Evolutionary conservation across 2,329 filamentous ascomycete species (phyloP).

Genomic region (Chaetomium olivaceum): DNA sequence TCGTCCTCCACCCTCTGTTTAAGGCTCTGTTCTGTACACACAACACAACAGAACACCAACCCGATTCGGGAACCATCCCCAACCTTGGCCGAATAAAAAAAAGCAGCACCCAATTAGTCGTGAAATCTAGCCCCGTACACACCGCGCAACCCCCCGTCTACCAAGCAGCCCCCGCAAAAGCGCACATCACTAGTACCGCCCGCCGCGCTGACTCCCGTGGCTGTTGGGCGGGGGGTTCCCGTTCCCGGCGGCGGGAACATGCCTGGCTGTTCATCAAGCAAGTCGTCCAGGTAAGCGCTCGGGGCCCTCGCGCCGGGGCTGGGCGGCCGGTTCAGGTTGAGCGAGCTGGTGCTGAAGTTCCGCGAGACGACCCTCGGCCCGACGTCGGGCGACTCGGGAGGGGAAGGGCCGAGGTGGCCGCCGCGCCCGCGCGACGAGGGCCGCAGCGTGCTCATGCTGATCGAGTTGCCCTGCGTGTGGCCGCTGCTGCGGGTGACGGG

Average conservation of each 20-base stretch:
- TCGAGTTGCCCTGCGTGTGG: slow-evolving; percentile 50
- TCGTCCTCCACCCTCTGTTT: not conserved
- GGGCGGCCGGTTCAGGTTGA: slow-evolving; percentile 65
- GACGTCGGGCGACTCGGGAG: slow-evolving; percentile 65
- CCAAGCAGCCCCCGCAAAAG: not conserved
- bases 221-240: slow-evolving; percentile 9
- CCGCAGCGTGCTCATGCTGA: slow-evolving; percentile 62
- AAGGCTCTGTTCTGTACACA: not conserved
- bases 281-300: slow-evolving; percentile 85
- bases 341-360: slow-evolving; percentile 62
- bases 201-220: slow-evolving; percentile 19
- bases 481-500: slow-evolving; percentile 39
- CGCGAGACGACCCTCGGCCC: slow-evolving; percentile 44
- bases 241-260: slow-evolving; percentile 43
- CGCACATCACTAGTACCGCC: slow-evolving; percentile 18
- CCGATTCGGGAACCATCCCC: not conserved
- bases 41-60: not conserved
- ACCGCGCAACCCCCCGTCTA: not conserved
- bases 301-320: slow-evolving; percentile 67
- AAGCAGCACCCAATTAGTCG: slow-evolving; percentile 1
- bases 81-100: not conserved
- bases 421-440: slow-evolving; percentile 58
- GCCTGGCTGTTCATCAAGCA: slow-evolving; percentile 73
- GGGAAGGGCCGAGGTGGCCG: slow-evolving; percentile 52
- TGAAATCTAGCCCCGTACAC: not conserved